Conservation (phyloP, 352 stramenopile genomes). For the Phytophthora colocasiae region DNA sequence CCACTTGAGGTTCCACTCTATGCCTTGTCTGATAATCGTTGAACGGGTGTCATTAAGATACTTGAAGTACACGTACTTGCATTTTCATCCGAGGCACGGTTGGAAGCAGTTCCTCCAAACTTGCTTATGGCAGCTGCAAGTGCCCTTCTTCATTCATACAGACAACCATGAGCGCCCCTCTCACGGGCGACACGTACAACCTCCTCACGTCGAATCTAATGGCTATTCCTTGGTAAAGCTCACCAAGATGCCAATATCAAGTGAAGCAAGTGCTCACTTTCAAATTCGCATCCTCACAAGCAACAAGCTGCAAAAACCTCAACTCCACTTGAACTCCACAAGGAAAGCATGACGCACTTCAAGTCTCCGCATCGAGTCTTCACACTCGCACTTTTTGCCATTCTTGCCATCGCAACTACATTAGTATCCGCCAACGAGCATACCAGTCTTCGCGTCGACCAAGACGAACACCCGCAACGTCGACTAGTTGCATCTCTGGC, state of each 20-base stretch:
- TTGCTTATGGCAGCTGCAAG: no score
- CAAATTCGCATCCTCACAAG: constrained; percentile 8
- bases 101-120: no score
- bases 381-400: constrained; percentile 1
- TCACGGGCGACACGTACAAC: background rate
- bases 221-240: background rate
- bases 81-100: no score
- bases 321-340: background rate
- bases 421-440: background rate
- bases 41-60: no score
- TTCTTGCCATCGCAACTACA: constrained; percentile 11
- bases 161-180: no score
- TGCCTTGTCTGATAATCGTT: no score
- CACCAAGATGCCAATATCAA: background rate
- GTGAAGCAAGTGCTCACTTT: constrained; percentile 12
- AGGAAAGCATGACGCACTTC: constrained; percentile 2
- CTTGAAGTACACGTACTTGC: no score
- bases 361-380: constrained; percentile 13
- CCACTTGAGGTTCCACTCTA: no score
- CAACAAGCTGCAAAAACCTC: background rate
- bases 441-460: constrained; percentile 1
- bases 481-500: constrained; percentile 13
- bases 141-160: no score
- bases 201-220: no score
- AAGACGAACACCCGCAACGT: background rate